Percentiles rank a stretch among this genome's conserved stretches.
These are phyloP conservation scores for Parietaria judaica DNA, from an alignment of 306 rosid genomes.

Conservation along the genomic window DNA sequence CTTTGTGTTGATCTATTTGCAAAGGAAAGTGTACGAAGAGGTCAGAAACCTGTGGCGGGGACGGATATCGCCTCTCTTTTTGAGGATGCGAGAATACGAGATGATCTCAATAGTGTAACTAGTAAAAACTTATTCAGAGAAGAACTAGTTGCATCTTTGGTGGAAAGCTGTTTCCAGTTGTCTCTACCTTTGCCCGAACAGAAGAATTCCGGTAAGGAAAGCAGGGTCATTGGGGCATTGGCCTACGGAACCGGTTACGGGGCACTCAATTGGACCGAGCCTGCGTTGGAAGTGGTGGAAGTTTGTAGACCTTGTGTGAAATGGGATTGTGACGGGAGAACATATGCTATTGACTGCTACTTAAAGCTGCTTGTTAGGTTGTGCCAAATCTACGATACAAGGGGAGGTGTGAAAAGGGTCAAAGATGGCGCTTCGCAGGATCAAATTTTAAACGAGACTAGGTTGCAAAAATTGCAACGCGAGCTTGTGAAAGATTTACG, in stretches of 20 bases:
- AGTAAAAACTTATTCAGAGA: conserved; percentile 93
- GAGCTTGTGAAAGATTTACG: conserved; percentile 77
- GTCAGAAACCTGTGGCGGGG: conserved; percentile 98
- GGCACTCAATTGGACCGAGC: conserved; percentile 96
- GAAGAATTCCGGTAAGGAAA: conserved; percentile 80
- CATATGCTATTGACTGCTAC: conserved; percentile 95
- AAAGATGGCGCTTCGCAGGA: conserved; percentile 98
- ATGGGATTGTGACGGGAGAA: conserved; percentile 99
- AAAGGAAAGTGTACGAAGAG: conserved; percentile 96
- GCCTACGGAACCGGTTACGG: conserved; percentile 99
- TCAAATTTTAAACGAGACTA: conserved; percentile 95
- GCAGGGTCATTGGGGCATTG: conserved; percentile 98
- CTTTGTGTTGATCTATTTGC: conserved; percentile 98
- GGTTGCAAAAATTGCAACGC: conserved; percentile 92
- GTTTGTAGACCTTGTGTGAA: conserved; percentile 96
- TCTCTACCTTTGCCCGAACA: conserved; percentile 98
- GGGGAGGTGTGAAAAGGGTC: conserved; percentile 94
- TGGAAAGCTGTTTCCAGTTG: conserved; percentile 97
- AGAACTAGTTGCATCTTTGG: conserved; percentile 94
- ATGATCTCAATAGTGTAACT: conserved; percentile 74
- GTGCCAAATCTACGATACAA: conserved; percentile 84
- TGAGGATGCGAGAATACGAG: conserved; percentile 85
- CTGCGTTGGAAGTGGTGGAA: conserved; percentile 96
- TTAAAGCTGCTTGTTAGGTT: conserved; percentile 92
- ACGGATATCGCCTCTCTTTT: conserved; percentile 97